Evolutionary conservation across 2,329 filamentous ascomycete genomes (phyloP).

Genomic region (Aureobasidium sp.): DNA sequence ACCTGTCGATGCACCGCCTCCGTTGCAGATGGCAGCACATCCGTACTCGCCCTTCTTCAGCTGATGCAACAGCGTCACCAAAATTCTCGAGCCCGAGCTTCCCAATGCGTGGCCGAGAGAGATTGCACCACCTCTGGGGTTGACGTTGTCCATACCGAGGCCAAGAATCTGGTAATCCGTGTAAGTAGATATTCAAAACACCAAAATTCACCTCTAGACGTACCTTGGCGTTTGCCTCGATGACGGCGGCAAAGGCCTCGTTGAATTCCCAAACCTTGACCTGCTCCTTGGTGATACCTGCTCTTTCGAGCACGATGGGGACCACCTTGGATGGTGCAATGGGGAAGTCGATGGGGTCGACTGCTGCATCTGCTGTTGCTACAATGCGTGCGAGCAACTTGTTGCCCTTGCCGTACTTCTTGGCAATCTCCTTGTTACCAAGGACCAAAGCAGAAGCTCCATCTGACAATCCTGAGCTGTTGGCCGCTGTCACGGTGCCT

Average conservation of each 20-base stretch:
- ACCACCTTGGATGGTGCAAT: slow-evolving; percentile 88
- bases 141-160: slow-evolving; percentile 70
- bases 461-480: slow-evolving; percentile 89
- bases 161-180: slow-evolving; percentile 57
- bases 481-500: slow-evolving; percentile 89
- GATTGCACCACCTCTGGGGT: slow-evolving; percentile 84
- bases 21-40: slow-evolving; percentile 93
- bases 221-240: slow-evolving; percentile 87
- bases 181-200: slow-evolving; percentile 11
- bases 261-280: slow-evolving; percentile 98
- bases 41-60: slow-evolving; percentile 89
- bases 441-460: slow-evolving; percentile 86
- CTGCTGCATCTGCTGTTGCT: slow-evolving; percentile 78
- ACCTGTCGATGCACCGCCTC: slow-evolving; percentile 83
- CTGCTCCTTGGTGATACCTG: slow-evolving; percentile 83
- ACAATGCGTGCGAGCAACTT: slow-evolving; percentile 82
- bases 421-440: slow-evolving; percentile 69
- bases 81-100: slow-evolving; percentile 84
- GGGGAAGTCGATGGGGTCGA: slow-evolving; percentile 89
- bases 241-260: slow-evolving; percentile 92
- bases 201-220: background rate
- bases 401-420: slow-evolving; percentile 67
- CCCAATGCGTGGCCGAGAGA: slow-evolving; percentile 86
- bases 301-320: slow-evolving; percentile 76
- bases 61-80: slow-evolving; percentile 86